Conservation (phyloP, 208 protist species). For the Trypanosoma boissoni region DNA sequence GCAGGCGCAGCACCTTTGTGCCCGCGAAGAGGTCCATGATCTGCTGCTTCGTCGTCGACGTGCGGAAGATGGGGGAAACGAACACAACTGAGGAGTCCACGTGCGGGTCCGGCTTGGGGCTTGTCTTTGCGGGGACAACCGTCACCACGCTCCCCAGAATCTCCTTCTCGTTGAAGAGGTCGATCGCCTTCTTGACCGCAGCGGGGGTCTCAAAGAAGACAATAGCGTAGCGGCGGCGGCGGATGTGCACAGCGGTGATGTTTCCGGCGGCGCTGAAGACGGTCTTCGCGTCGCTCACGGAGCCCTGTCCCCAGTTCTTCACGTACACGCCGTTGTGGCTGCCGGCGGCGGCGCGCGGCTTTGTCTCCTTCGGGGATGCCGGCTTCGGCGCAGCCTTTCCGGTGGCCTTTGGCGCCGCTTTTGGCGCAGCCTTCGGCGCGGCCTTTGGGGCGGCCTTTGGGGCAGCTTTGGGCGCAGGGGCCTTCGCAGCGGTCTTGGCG, state of each 20-base stretch:
- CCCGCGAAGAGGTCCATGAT: slow-evolving; percentile 67
- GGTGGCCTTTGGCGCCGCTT: slow-evolving; percentile 31
- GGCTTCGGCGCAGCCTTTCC: slow-evolving; percentile 17
- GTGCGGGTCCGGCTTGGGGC: slow-evolving; percentile 71
- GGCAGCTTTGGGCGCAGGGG: slow-evolving; percentile 41
- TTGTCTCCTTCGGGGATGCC: slow-evolving; percentile 20
- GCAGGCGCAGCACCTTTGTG: slow-evolving; percentile 68
- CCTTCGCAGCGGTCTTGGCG: slow-evolving; percentile 57
- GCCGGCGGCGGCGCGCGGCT: slow-evolving; percentile 31
- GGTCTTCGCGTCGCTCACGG: slow-evolving; percentile 51
- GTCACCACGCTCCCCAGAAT: slow-evolving; percentile 60
- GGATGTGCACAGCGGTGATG: slow-evolving; percentile 53
- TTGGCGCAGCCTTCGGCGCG: slow-evolving; percentile 19
- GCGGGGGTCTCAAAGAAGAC: slow-evolving; percentile 80
- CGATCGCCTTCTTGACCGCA: slow-evolving; percentile 85
- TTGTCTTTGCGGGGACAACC: slow-evolving; percentile 67
- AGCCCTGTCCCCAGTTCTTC: slow-evolving; percentile 82
- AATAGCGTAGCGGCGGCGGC: slow-evolving; percentile 75
- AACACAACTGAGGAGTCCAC: slow-evolving; percentile 74
- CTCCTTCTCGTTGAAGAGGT: slow-evolving; percentile 86
- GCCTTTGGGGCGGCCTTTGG: slow-evolving; percentile 44
- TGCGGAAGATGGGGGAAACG: slow-evolving; percentile 79
- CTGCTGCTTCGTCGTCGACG: slow-evolving; percentile 60
- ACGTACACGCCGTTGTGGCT: slow-evolving; percentile 76
- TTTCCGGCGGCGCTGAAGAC: slow-evolving; percentile 63